Conservation (phyloP, 176 grass and related monocot genomes). For the Cenchrus purpureus region DNA sequence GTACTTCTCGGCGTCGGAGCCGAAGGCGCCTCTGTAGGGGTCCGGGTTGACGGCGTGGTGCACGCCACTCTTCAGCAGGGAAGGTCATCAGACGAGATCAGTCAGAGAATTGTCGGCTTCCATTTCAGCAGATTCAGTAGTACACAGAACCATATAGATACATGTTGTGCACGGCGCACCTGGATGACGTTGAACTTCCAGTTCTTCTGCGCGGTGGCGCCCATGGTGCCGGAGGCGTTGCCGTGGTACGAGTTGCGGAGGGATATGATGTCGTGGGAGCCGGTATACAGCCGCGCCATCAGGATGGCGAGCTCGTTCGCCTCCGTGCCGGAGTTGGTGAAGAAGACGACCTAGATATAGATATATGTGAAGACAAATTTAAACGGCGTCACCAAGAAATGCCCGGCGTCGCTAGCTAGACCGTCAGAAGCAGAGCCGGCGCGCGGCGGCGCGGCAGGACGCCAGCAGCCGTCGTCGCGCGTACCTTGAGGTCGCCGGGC, state of each 20-base stretch:
- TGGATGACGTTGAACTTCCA: slow-evolving; percentile 96
- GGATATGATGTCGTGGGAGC: slow-evolving; percentile 89
- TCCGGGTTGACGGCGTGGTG: slow-evolving; percentile 94
- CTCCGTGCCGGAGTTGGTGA: slow-evolving; percentile 99
- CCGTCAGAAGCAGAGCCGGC: not conserved
- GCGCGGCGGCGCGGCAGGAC: not conserved
- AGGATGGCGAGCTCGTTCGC: slow-evolving; percentile 95
- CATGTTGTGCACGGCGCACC: slow-evolving; percentile 16
- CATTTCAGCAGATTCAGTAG: not conserved
- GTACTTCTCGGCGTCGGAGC: slow-evolving; percentile 78
- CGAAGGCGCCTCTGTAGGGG: slow-evolving; percentile 83
- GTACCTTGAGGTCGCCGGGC: slow-evolving; percentile 82
- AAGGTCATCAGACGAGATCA: not conserved
- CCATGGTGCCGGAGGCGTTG: slow-evolving; percentile 87
- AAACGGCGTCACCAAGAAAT: not conserved
- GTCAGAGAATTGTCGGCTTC: not conserved
- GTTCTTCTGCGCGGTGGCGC: slow-evolving; percentile 86
- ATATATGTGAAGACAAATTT: not conserved
- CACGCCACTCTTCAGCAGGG: slow-evolving; percentile 63
- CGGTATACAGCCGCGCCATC: slow-evolving; percentile 84
- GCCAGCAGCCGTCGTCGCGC: too few species aligned
- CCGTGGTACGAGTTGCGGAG: slow-evolving; percentile 93
- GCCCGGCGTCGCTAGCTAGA: not conserved
- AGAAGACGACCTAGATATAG: slow-evolving; percentile 71
- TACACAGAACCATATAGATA: not conserved